Evolutionary conservation across 257 asterid species (phyloP).

Genomic region (Solanum corneliomulleri): DNA sequence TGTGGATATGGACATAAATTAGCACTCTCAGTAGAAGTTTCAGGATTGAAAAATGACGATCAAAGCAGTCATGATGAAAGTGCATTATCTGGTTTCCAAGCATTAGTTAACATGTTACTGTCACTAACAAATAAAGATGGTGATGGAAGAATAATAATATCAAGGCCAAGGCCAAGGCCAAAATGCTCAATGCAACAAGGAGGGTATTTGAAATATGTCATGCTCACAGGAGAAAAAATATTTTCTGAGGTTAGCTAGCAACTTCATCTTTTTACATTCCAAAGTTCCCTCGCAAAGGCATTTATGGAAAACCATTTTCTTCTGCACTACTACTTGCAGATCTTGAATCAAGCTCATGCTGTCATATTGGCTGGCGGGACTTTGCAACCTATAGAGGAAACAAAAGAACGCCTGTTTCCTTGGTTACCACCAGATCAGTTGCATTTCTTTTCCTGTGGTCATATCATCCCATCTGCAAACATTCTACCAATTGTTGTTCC

Average conservation of each 20-base stretch:
- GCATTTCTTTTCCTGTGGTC: constrained; percentile 84
- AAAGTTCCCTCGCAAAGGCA: background rate
- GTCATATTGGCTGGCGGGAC: constrained; percentile 94
- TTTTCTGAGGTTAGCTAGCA: constrained; percentile 67
- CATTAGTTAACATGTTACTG: constrained; percentile 48
- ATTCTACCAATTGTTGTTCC: constrained; percentile 79
- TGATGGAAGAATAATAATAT: constrained; percentile 72
- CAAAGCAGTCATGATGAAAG: constrained; percentile 44
- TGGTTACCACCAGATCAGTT: constrained; percentile 38
- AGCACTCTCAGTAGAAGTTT: constrained; percentile 25
- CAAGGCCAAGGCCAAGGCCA: constrained; percentile 37
- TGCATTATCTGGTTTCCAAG: constrained; percentile 71
- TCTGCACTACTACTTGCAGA: constrained; percentile 23
- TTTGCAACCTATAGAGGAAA: constrained; percentile 91
- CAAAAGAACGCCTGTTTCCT: constrained; percentile 85
- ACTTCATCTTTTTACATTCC: background rate
- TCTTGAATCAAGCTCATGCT: constrained; percentile 71
- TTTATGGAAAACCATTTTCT: background rate
- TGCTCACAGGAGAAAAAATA: constrained; percentile 93
- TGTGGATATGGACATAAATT: constrained; percentile 75
- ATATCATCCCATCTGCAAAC: constrained; percentile 73
- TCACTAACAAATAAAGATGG: constrained; percentile 70
- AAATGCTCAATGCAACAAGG: constrained; percentile 36
- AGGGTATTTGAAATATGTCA: constrained; percentile 78
- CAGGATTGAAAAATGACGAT: constrained; percentile 15